Conservation (phyloP, 2,329 filamentous ascomycete genomes). For the Xylaria sp. region DNA sequence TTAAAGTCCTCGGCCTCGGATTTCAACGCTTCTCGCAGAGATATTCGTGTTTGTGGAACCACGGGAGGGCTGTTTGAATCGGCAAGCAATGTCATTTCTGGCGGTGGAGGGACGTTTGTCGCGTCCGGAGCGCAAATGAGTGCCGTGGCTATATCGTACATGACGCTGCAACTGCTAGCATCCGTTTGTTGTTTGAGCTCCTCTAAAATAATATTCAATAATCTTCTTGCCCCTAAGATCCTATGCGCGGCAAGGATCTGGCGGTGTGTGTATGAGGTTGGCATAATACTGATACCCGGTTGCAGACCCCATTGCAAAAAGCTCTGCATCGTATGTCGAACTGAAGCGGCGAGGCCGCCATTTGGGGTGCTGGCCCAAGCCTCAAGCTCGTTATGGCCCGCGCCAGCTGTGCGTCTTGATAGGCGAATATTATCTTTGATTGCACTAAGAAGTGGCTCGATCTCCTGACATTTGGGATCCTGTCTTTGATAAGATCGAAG, state of each 20-base stretch:
- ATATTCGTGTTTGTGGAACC: conserved; percentile 60
- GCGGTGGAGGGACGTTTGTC: conserved; percentile 55
- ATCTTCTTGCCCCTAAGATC: conserved; percentile 69
- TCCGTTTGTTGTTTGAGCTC: conserved; percentile 73
- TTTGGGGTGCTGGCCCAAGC: conserved; percentile 69
- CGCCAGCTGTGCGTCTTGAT: conserved; percentile 70
- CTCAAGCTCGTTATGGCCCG: conserved; percentile 74
- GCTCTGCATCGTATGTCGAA: conserved; percentile 70
- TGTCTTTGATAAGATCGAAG: conserved; percentile 74
- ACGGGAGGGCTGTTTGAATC: conserved; percentile 51
- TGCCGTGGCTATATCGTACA: conserved; percentile 75
- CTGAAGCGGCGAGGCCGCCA: conserved; percentile 66
- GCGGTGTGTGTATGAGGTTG: conserved; percentile 77
- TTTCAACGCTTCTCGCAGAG: conserved; percentile 69
- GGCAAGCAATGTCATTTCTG: conserved; percentile 49
- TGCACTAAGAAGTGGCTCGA: conserved; percentile 74
- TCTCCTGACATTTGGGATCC: conserved; percentile 73
- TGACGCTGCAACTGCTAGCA: conserved; percentile 67
- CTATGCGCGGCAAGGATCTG: conserved; percentile 71
- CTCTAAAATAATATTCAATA: conserved; percentile 72
- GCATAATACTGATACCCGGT: conserved; percentile 64
- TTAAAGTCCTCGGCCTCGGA: conserved; percentile 68
- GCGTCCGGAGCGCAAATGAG: conserved; percentile 75
- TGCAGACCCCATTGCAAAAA: conserved; percentile 75
- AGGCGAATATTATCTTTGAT: conserved; percentile 70